phyloP scores from a whole-genome alignment of 2,329 filamentous ascomycete genomes.

The Geosmithia putterillii region DNA sequence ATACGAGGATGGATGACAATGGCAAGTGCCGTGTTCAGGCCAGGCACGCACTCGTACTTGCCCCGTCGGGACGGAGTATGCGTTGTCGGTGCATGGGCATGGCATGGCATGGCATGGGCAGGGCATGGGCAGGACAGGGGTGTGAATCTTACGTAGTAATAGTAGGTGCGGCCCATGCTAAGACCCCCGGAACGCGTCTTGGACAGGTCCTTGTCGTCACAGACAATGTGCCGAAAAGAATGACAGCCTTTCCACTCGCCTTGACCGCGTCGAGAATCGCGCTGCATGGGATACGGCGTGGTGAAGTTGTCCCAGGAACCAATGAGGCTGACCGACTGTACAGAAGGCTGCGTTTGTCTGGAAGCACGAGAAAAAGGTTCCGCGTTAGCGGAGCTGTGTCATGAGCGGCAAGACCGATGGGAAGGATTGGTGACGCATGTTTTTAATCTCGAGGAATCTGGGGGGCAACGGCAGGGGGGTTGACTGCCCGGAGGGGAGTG shows the following conservation, averaged over 20 bases:
- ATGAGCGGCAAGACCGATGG: too few species aligned
- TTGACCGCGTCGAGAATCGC: conserved; percentile 60
- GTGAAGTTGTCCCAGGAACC: conserved; percentile 96
- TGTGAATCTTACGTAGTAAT: conserved; percentile 68
- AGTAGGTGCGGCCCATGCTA: conserved; percentile 88
- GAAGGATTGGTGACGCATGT: too few species aligned
- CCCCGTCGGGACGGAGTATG: too few species aligned
- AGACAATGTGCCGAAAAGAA: conserved; percentile 74
- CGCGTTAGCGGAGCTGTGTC: too few species aligned
- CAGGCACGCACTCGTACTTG: not conserved
- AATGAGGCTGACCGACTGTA: conserved; percentile 63
- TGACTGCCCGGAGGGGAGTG: too few species aligned
- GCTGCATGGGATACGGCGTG: conserved; percentile 66
- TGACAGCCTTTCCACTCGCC: conserved; percentile 82
- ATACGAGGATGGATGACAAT: too few species aligned
- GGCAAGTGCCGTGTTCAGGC: too few species aligned
- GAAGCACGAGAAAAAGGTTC: not conserved
- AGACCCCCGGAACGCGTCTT: conserved; percentile 60
- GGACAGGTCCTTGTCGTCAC: conserved; percentile 44
- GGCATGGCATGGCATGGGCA: too few species aligned
- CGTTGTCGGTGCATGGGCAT: not conserved
- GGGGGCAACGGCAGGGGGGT: too few species aligned
- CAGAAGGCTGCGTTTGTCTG: conserved; percentile 48
- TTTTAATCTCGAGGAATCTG: too few species aligned
- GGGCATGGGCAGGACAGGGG: not conserved